Evolutionary conservation across 1,139 yeast species (phyloP).

Genomic region (Hansenula lynferdii): DNA sequence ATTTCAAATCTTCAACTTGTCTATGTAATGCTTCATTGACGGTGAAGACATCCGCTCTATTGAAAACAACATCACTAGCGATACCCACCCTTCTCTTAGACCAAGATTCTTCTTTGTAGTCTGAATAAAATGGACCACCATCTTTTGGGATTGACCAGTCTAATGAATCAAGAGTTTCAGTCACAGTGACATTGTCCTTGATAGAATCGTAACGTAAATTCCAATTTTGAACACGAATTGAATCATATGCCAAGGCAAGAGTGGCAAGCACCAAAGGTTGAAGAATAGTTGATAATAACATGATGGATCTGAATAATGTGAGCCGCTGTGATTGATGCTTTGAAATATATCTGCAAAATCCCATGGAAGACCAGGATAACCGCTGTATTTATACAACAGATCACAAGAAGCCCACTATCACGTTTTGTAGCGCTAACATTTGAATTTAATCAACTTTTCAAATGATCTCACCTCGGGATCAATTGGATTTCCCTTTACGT

Average conservation of each 20-base stretch:
- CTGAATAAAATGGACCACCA: constrained; percentile 19
- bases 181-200: constrained; percentile 13
- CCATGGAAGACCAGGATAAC: too few relatives aligned
- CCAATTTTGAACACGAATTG: neutral
- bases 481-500: too few relatives aligned
- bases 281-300: too few relatives aligned
- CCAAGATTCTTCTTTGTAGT: constrained; percentile 26
- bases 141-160: neutral
- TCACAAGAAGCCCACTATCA: too few relatives aligned
- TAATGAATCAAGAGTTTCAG: constrained; percentile 13
- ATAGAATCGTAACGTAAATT: constrained; percentile 23
- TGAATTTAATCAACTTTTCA: too few relatives aligned
- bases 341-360: too few relatives aligned
- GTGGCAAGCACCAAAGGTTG: neutral
- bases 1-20: constrained; percentile 24
- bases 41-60: constrained; percentile 25
- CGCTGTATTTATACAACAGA: too few relatives aligned
- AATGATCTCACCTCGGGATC: too few relatives aligned
- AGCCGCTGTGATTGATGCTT: too few relatives aligned
- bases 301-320: too few relatives aligned
- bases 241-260: neutral
- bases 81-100: constrained; percentile 26
- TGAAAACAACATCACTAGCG: constrained; percentile 27
- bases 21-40: constrained; percentile 28
- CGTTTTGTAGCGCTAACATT: too few relatives aligned